Evolutionary conservation across 2,329 filamentous ascomycete genomes (phyloP), one percentile per base, ranked within the genome.

Genomic region (Sporothrix euskadiensis): DNA sequence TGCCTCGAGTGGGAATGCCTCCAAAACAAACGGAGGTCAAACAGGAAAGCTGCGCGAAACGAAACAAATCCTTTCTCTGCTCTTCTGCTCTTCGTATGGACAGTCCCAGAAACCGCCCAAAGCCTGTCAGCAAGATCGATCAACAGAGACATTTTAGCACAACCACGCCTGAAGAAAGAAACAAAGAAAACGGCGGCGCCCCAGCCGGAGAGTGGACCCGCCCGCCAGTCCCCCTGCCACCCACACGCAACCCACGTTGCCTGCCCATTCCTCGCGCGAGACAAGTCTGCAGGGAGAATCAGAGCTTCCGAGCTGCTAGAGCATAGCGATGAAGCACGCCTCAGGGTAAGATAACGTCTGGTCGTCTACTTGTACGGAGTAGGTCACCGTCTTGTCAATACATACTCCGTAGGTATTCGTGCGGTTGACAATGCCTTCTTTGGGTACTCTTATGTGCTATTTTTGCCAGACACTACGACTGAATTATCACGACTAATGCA

Each of bases 241-340:
- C 65, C 65, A 69, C 65, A 69, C 65, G 30, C 44, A 35, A 69
- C 65, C 44, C 65, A 69, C 65, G 65, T 69, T 69, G 44, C 30
- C 65, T 35, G 44, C 65, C 65, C 65, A 69, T 69, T 69, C 30
- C 65, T 66, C 61, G 61, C 32, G 39, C 12, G 6, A 65, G 39
- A 8, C 3, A 26, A 61, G 32, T n/a, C 57, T 61, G 57, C 32
- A 9, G 57, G 3, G 32, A 61, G 32, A 19, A 35, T 35, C 35
- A 35, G 35, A 35, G 8, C 26, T 26, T 26, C 26, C 26, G 26
- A 26, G 26, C 26, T 26, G 26, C 26, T 26, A 26, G 26, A 26
- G 26, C 26, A 8, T 35, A 35, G 35, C 35, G 35, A 35, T 35
- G 30, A 16, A 39, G 57, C 56, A 61, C 32, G 44, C 39, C n/a